Evolutionary conservation across 345 rosid species (phyloP).

Genomic region (Aquilaria yunnanensis): DNA sequence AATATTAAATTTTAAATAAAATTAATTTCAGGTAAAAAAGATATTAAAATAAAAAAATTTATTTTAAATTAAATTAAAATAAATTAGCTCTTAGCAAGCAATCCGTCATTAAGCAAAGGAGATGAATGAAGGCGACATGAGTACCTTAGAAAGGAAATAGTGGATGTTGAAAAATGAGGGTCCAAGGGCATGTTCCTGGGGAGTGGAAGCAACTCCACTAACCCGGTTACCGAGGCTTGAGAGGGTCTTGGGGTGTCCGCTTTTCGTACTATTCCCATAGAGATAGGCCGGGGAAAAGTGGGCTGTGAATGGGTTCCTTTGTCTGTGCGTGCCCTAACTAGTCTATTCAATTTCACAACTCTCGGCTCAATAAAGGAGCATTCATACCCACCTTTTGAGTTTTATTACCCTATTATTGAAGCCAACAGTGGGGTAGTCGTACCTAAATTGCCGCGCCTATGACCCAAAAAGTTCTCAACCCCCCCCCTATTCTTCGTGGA

Average conservation of each 20-base stretch:
- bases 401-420: conserved; percentile 46
- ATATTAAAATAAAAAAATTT: too few relatives aligned
- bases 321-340: conserved; percentile 8
- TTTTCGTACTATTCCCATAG: conserved; percentile 37
- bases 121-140: too few relatives aligned
- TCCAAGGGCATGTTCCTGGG: conserved; percentile 56
- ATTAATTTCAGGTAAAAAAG: too few relatives aligned
- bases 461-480: too few relatives aligned
- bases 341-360: background rate
- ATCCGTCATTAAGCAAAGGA: too few relatives aligned
- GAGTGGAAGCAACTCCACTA: conserved; percentile 51
- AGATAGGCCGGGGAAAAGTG: conserved; percentile 13
- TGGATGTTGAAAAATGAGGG: conserved; percentile 27
- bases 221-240: conserved; percentile 64
- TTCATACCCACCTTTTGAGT: conserved; percentile 34
- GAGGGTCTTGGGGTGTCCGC: conserved; percentile 34
- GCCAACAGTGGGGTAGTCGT: too few relatives aligned
- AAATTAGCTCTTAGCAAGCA: too few relatives aligned
- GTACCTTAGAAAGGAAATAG: background rate
- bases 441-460: too few relatives aligned
- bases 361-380: conserved; percentile 31
- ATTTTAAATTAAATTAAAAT: too few relatives aligned
- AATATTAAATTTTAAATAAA: too few relatives aligned
- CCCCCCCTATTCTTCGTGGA: too few relatives aligned
- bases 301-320: conserved; percentile 30